Evolutionary conservation across 768 basidiomycete species (phyloP), one percentile per base, ranked within the genome.

Genomic region (Mycena polygramma): DNA sequence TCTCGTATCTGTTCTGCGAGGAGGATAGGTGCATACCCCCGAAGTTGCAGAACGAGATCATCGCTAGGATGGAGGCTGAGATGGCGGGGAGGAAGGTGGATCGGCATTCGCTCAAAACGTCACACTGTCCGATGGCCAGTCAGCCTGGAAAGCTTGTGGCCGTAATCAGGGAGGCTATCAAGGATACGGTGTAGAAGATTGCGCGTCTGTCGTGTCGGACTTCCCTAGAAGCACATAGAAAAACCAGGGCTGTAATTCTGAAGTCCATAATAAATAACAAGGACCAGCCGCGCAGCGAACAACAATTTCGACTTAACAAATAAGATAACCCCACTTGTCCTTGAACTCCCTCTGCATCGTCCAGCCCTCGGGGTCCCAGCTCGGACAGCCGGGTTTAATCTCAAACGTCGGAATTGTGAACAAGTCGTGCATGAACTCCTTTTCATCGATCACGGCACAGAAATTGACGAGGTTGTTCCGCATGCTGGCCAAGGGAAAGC

Each of bases 21-120:
- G n/a, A 48, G 41, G 58, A 59, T 43, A 43, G 45, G 43, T 30
- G n/a, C 26, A 30, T 59, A 11, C 3, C 24, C 7, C 58, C 58
- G 19, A 30, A 30, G 58, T 10, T 59, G 41, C 58, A 59, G 58
- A 59, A 59, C 43, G 30, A 46, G 43, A 59, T 59, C 14, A 59
- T 59, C 6, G 58, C 41, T 13, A 48, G 7, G 41, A 43, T 59
- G 58, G 58, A 59, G 24, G 26, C 43, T 43, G 58, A 45, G 58
- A 59, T 57, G 55, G 55, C 24, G 20, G 58, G 45, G 14, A 19
- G 24, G 24, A 59, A 9, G 4, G 58, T 59, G 4, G 58, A 46
- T 14, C 41, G 58, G 24, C 22, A 45, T 22, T 24, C 58, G 24
- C 24, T 46, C 11, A 10, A 46, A 15, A 43, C 43, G 46, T 26